Evolutionary conservation across 331 rosid genomes (phyloP).

Genomic region (Acacia concinna): DNA sequence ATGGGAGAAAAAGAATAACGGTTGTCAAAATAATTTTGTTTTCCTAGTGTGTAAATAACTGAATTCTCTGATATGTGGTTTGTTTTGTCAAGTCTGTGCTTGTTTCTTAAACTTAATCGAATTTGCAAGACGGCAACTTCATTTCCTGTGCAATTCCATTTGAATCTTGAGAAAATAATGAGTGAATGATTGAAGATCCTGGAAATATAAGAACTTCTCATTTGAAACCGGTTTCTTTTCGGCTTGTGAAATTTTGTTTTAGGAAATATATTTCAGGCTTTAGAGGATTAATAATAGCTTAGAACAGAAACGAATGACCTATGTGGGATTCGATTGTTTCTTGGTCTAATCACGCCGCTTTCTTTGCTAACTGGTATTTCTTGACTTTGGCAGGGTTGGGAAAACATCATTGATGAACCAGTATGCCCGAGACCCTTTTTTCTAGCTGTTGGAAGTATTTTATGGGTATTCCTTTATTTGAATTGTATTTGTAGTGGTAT

Average conservation of each 20-base stretch:
- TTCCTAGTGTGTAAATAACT: neutral
- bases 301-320: neutral
- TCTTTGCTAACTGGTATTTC: constrained; percentile 16
- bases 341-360: constrained; percentile 11
- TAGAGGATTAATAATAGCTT: too few species aligned
- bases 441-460: neutral
- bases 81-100: neutral
- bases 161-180: neutral
- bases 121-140: neutral
- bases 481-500: constrained; percentile 5
- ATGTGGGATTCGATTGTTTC: constrained; percentile 2
- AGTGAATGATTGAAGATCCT: constrained; percentile 9
- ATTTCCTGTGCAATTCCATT: constrained; percentile 4
- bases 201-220: neutral
- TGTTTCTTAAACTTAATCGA: neutral
- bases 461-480: neutral
- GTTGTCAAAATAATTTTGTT: constrained; percentile 2
- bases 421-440: constrained; percentile 50
- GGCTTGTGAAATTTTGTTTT: too few species aligned
- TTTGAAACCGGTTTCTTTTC: neutral
- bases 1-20: neutral
- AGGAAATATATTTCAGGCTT: too few species aligned
- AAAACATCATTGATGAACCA: constrained; percentile 98
- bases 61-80: constrained; percentile 28
- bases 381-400: constrained; percentile 78